Percentiles rank a stretch among this genome's conserved stretches.
These are phyloP conservation scores for Phytophthora crassamura DNA, from an alignment of 352 stramenopile genomes.

Conservation along the genomic window DNA sequence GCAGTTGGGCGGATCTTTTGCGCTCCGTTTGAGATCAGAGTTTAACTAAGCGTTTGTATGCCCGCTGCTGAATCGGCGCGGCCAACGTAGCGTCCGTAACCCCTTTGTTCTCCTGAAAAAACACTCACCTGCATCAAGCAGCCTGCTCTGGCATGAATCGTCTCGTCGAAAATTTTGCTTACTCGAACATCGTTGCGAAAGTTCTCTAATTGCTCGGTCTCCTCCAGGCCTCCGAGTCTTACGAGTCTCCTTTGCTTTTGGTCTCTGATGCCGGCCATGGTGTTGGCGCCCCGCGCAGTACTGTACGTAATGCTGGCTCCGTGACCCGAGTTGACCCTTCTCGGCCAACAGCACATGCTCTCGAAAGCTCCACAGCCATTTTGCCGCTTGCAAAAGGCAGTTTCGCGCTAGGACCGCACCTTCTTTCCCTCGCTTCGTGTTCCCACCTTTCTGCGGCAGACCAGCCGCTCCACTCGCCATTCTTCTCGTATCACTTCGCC, in stretches of 20 bases:
- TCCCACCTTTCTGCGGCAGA: conserved; percentile 36
- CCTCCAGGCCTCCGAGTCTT: too few species aligned
- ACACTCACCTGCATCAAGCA: not conserved
- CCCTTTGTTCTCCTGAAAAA: conserved; percentile 18
- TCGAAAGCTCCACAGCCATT: conserved; percentile 12
- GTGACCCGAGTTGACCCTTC: conserved; percentile 1
- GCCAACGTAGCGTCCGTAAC: conserved; percentile 21
- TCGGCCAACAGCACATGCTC: not conserved
- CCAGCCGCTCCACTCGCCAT: conserved; percentile 3
- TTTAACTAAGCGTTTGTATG: conserved; percentile 20
- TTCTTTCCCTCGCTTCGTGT: conserved; percentile 29
- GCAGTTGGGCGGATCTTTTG: conserved; percentile 25
- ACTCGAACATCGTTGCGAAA: not conserved
- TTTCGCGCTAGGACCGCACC: conserved; percentile 15
- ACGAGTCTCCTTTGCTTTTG: too few species aligned
- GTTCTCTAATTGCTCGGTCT: too few species aligned
- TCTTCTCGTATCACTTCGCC: conserved; percentile 17
- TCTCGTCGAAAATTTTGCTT: conserved; percentile 2
- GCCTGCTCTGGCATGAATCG: conserved; percentile 5
- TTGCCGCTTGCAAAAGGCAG: conserved; percentile 11
- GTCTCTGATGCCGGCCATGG: too few species aligned
- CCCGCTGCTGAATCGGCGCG: not conserved
- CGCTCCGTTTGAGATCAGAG: conserved; percentile 20
- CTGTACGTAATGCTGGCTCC: conserved; percentile 4
- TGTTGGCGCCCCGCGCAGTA: too few species aligned